Conservation (phyloP, 148 eudicot species). For the Rhododendron simsii region DNA sequence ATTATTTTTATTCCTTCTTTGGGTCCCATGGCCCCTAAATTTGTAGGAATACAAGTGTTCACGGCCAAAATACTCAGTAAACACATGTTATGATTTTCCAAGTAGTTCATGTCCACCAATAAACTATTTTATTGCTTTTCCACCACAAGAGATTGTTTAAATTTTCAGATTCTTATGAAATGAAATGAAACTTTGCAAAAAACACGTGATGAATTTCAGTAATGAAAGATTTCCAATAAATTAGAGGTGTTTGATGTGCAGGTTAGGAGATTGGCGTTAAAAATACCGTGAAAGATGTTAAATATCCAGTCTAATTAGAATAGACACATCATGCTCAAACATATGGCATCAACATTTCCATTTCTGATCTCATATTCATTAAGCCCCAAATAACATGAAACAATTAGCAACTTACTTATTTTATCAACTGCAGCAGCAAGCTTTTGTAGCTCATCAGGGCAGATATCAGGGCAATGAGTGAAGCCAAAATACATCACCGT, state of each 20-base stretch:
- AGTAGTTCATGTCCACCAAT: neutral
- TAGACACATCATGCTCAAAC: neutral
- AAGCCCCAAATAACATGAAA: neutral
- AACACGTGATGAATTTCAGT: neutral
- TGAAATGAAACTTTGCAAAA: no score
- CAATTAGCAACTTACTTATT: constrained; percentile 61
- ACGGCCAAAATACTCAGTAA: neutral
- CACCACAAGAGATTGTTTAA: neutral
- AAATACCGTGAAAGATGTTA: neutral
- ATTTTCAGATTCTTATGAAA: neutral
- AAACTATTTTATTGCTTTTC: neutral
- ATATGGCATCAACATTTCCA: neutral
- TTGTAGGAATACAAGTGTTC: neutral
- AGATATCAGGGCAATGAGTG: constrained; percentile 97
- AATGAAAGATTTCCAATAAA: neutral
- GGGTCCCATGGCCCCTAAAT: neutral
- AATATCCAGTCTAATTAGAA: neutral
- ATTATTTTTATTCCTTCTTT: neutral
- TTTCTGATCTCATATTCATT: neutral
- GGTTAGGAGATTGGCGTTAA: neutral
- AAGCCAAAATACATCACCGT: constrained; percentile 86
- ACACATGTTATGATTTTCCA: neutral
- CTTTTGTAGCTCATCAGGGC: constrained; percentile 95
- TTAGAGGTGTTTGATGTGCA: neutral
- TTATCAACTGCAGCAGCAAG: constrained; percentile 84